These are phyloP conservation scores for Aspergillus neoniger DNA, from an alignment of 2,329 filamentous ascomycete species.

Conservation along the genomic window DNA sequence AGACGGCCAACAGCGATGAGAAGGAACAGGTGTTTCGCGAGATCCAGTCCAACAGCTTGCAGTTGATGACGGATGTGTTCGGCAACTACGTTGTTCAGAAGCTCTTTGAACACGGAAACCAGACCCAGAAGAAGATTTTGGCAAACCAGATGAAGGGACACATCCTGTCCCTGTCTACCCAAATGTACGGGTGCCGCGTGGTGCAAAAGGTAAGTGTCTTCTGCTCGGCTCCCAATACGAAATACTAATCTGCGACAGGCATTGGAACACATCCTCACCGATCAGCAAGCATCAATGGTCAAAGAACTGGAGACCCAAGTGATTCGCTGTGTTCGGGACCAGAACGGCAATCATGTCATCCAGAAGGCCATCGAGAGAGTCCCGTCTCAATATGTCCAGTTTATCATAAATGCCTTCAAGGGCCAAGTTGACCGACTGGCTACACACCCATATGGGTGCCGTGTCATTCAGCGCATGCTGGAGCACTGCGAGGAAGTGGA, in stretches of 20 bases:
- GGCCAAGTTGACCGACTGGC: constrained; percentile 74
- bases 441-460: constrained; percentile 81
- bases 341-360: constrained; percentile 95
- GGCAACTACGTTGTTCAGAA: constrained; percentile 99
- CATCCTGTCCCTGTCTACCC: constrained; percentile 74
- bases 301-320: constrained; percentile 79
- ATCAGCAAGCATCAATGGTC: constrained; percentile 82
- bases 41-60: constrained; percentile 78
- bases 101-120: constrained; percentile 93
- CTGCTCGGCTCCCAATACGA: constrained; percentile 17
- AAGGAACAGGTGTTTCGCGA: constrained; percentile 89
- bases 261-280: constrained; percentile 84
- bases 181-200: constrained; percentile 93
- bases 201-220: constrained; percentile 74
- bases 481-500: constrained; percentile 76
- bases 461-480: constrained; percentile 88
- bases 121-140: constrained; percentile 85
- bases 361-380: constrained; percentile 88
- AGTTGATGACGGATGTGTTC: constrained; percentile 94
- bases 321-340: constrained; percentile 75
- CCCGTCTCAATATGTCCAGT: constrained; percentile 75
- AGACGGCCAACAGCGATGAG: constrained; percentile 91
- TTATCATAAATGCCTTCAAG: constrained; percentile 79
- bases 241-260: constrained; percentile 58
- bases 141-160: constrained; percentile 86